Base-by-base conservation (phyloP, 495 filamentous ascomycete genomes). In the Tricharina praecox region DNA sequence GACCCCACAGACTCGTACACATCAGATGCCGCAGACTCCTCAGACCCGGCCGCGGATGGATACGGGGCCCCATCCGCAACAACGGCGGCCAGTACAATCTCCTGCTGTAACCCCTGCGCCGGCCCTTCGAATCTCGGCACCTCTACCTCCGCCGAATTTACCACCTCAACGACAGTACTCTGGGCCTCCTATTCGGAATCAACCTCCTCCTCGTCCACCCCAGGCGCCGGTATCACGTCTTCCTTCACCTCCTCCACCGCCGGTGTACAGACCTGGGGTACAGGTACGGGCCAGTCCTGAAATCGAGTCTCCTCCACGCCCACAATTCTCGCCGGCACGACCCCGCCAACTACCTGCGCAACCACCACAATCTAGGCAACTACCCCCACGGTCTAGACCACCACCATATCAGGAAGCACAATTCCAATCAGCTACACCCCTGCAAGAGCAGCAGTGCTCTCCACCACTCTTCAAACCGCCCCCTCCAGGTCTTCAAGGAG, bases 211-310 rank as follows among this genome's bases (percentile, higher is more conserved):
- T 16, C n/a, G 3, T 16, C 37, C 37, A 40, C 37, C n/a, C 2
- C 37, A 15, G 21, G 3, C 20, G 20, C 37, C 37, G 21, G n/a
- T 19, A 40, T 19, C 10, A 19, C 37, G n/a, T 40, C 37, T 9
- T 40, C 37, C 11, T 40, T 19, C n/a, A 40, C n/a, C n/a, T 40
- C 37, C 37, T 40, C n/a, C n/a, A n/a, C 2, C 15, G 37, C n/a
- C 18, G 21, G 20, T 15, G 21, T 40, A 13, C 2, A 40, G 20
- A 16, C 20, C 37, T 9, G n/a, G 11, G 37, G 10, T 16, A 15
- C 20, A 40, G 10, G 10, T 40, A 20, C 11, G 15, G 2, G 3
- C 37, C 10, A 15, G 15, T 40, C 37, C 37, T 2, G 20, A 40
- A 20, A 1, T 19, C 2, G 37, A 3, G 10, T 21, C 37, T 40